phyloP scores from a whole-genome alignment of 2,329 filamentous ascomycete species.

The Talaromyces sp. region DNA sequence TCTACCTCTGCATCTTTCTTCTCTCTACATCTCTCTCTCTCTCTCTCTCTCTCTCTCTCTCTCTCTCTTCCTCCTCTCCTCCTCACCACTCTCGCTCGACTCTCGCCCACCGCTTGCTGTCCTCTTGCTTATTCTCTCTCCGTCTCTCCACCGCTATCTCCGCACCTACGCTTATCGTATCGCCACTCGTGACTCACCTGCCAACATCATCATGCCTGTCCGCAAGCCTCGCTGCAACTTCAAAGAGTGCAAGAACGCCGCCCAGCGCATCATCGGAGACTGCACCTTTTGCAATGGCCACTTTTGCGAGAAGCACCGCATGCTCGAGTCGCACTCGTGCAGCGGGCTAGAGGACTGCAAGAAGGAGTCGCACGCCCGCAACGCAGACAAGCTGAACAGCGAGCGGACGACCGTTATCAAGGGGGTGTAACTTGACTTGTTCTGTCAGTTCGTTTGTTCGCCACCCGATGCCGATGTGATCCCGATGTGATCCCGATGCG shows the following conservation, averaged over 20 bases:
- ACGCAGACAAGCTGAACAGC: constrained; percentile 83
- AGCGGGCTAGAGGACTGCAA: constrained; percentile 92
- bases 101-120: constrained; percentile 7
- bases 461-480: neutral
- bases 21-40: neutral
- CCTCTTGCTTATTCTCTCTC: neutral
- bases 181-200: neutral
- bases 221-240: constrained; percentile 71
- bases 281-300: constrained; percentile 92
- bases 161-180: neutral
- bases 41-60: constrained; percentile 5
- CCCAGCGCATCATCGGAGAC: constrained; percentile 91
- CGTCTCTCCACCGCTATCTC: constrained; percentile 2
- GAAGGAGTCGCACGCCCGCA: constrained; percentile 92
- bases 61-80: neutral
- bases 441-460: neutral
- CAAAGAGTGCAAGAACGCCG: constrained; percentile 81
- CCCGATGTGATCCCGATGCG: no score
- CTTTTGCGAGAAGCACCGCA: constrained; percentile 90
- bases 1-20: neutral
- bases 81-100: neutral
- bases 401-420: constrained; percentile 93
- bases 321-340: constrained; percentile 93
- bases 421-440: constrained; percentile 58
- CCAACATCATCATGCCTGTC: constrained; percentile 34